Evolutionary conservation across 1,284 basidiomycete species (phyloP), one percentile per base, ranked within the genome.

Genomic region (Kalmanozyma brasiliensis): DNA sequence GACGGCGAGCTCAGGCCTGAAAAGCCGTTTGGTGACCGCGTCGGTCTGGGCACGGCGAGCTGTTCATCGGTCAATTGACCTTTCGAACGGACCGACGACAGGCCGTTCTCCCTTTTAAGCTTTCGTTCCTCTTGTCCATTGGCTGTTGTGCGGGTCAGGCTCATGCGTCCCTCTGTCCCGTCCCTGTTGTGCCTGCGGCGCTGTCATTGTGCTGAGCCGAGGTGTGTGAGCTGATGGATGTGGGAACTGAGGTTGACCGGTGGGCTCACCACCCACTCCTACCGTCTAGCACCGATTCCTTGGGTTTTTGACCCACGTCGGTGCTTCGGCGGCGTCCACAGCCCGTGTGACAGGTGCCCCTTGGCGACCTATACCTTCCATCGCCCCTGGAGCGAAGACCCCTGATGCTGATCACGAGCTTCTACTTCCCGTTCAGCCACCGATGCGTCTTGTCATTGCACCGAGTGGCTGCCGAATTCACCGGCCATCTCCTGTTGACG

Each of bases 401-500:
- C n/a, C 26, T 29, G 26, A 19, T 22, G 23, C 29, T n/a, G 10
- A 11, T 19, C 37, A 20, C 37, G 16, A 23, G 10, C 19, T 6
- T 26, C 47, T 52, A 46, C 48, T 55, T 34, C 30, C 52, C 52
- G 52, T 38, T 37, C 10, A 44, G 29, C 5, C 22, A 29, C 60
- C 60, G 60, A 62, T 26, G 52, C 11, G 9, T 20, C 16, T 36
- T 20, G 23, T 30, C 20, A 16, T 46, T n/a, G 33, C 52, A 55
- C 59, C 52, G 52, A 62, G 13, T 8, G 42, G 4, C n/a, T 38
- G 24, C 51, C 62, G 49, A 64, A 58, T 53, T 64, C 45, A 38
- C 62, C 55, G 55, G 55, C 29, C 43, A 40, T 37, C 47, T 33
- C 19, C 19, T 13, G 9, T 14, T 29, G 26, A 7, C 26, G 23